Percentiles rank a stretch among this genome's conserved stretches.
Evolutionary conservation across 371 early-diverging fungal species (phyloP).

Genomic region (Mucor velutinosus): DNA sequence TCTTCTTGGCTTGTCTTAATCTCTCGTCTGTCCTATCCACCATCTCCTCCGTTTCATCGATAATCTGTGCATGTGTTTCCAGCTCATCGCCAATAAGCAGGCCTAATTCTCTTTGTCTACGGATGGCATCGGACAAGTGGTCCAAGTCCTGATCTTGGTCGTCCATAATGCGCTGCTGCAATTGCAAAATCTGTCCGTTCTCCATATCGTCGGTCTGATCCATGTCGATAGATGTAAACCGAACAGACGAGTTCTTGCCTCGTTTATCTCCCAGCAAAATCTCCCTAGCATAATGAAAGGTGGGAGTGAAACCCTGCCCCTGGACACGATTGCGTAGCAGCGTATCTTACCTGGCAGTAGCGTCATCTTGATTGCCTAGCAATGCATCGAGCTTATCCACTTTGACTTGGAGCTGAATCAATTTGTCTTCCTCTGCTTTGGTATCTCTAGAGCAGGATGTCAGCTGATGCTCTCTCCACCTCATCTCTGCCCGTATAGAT

Average conservation of each 20-base stretch:
- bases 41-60: constrained; percentile 72
- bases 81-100: constrained; percentile 77
- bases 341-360: constrained; percentile 44
- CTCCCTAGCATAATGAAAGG: constrained; percentile 18
- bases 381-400: constrained; percentile 65
- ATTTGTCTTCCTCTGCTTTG: constrained; percentile 58
- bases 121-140: constrained; percentile 61
- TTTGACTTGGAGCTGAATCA: constrained; percentile 64
- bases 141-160: constrained; percentile 83
- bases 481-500: not conserved
- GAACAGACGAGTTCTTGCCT: constrained; percentile 31
- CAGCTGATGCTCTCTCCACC: not conserved
- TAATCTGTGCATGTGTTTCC: constrained; percentile 71
- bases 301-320: not conserved
- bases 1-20: constrained; percentile 59
- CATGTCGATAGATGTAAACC: constrained; percentile 47
- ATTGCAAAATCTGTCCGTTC: constrained; percentile 66
- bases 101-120: constrained; percentile 78
- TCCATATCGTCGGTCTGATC: constrained; percentile 49
- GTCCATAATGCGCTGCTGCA: constrained; percentile 77
- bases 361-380: constrained; percentile 54
- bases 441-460: constrained; percentile 40
- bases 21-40: constrained; percentile 66
- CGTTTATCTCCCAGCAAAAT: constrained; percentile 36
- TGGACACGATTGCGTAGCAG: not conserved